Evolutionary conservation across 2,329 filamentous ascomycete species (phyloP), one percentile per base, ranked within the genome.

Genomic region (Diplodia scrobiculata): DNA sequence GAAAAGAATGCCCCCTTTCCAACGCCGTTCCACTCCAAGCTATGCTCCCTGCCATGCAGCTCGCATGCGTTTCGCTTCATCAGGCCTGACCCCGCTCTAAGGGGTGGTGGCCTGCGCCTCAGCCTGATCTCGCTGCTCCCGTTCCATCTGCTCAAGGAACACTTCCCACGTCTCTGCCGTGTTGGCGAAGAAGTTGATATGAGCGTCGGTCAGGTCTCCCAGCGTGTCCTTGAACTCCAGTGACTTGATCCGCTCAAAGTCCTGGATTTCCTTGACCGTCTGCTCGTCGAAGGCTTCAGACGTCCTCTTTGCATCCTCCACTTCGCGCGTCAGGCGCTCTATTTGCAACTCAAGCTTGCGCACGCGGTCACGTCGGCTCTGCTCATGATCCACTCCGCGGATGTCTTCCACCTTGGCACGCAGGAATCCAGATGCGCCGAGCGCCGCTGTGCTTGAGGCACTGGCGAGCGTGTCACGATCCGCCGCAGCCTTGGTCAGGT

Each of bases 211-310:
- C 58, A 99, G 79, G 2, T 87, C 88, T 2, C 91, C 92, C 59
- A 99, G 84, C 71, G 95, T 93, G 69, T 89, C 86, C 77, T 91
- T 91, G 79, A 99, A 96, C 82, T 99, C 94, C 50, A 91, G 83
- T 47, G 91, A 88, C 83, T 99, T 99, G 83, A 98, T 98, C 66
- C 93, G 86, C 80, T 99, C 95, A 79, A 99, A 99, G 75, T 97
- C 93, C 21, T 86, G 85, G 0, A 97, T 91, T 77, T 99, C 95
- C 73, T 91, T 90, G 51, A 98, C 90, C 1, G 97, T 94, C 79
- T 97, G 92, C 75, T 97, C 93, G 77, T 97, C 95, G 73, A 99
- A 99, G 75, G 92, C 89, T 78, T 98, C 92, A 60, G 89, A 92
- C 14, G 90, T 91, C 74, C 89, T 90, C 79, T 92, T 92, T 5